Base-by-base conservation (phyloP, 2,329 filamentous ascomycete species). In the Camillea tinctor region DNA sequence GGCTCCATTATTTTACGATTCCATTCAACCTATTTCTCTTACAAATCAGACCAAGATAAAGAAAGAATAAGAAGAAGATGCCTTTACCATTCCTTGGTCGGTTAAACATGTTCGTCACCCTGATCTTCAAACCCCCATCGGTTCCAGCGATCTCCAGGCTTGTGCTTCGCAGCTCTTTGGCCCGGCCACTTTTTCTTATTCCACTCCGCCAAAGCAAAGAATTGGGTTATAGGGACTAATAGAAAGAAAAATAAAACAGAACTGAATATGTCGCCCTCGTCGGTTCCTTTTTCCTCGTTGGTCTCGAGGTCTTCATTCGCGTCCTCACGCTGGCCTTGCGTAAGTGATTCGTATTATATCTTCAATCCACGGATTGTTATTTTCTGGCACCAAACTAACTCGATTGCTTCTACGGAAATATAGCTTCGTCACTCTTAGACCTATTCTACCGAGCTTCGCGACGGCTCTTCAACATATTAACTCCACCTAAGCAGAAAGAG, bases 181-280 rank as follows among this genome's bases (percentile, higher is more conserved):
- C 49, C 17, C 49, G 9, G 19, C 19, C 49, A 13, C 36, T 49
- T 55, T 53, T 53, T 17, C 53, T 40, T 24, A 20, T 20, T 22
- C 40, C 59, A 20, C n/a, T 22, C 40, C 59, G 59, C 56, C 52
- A 55, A n/a, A n/a, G 49, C 2, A 4, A 7, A 4, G 1, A 30
- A 9, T 2, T 11, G 7, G 6, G 13, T 2, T 7, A 30, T 57
- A 52, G 53, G 62, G 4, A 62, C 67, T 64, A 40, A 66, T 51
- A 9, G 8, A 50, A 19, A n/a, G n/a, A n/a, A n/a, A n/a, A n/a
- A n/a, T n/a, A n/a, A 23, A 21, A 22, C 65, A 93, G 90, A 75
- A 84, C 84, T 76, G 93, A 99, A 79, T 98, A 98, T 78, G 77
- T 96, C 64, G 92, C 93, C 48, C 85, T 99, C 50, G 77, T 95